Conservation (phyloP, 2,329 filamentous ascomycete genomes). For the Claviceps arundinis region DNA sequence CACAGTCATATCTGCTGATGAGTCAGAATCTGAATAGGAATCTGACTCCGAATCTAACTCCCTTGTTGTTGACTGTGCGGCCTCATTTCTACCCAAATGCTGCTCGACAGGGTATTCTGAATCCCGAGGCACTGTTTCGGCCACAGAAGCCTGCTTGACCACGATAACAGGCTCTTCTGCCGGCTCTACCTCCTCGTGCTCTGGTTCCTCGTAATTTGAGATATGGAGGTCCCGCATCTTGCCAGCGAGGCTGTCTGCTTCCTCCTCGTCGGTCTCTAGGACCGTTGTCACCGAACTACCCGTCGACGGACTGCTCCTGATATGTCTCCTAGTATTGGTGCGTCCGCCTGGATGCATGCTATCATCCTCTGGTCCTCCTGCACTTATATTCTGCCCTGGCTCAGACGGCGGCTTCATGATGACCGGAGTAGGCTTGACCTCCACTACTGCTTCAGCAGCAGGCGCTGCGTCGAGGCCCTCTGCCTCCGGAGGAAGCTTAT, state of each 20-base stretch:
- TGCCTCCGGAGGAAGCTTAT: constrained; percentile 86
- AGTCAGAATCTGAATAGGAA: too few species aligned
- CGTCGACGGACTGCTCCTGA: constrained; percentile 65
- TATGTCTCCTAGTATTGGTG: constrained; percentile 71
- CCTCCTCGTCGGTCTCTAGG: constrained; percentile 70
- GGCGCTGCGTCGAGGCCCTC: constrained; percentile 57
- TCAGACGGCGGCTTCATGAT: constrained; percentile 23
- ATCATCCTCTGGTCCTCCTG: constrained; percentile 28
- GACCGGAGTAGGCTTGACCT: constrained; percentile 20
- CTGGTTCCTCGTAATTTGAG: constrained; percentile 31
- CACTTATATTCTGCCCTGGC: constrained; percentile 13
- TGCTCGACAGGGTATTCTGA: constrained; percentile 2
- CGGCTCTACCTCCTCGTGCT: constrained; percentile 30
- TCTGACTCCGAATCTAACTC: neutral
- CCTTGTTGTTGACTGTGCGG: neutral
- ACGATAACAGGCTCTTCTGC: constrained; percentile 29
- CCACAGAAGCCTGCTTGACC: constrained; percentile 21
- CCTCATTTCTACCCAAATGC: neutral
- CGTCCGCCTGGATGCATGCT: constrained; percentile 39
- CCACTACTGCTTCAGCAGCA: constrained; percentile 28
- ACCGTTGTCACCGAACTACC: constrained; percentile 71
- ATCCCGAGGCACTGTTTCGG: constrained; percentile 5
- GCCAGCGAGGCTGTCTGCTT: constrained; percentile 32
- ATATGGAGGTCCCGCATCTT: constrained; percentile 35
- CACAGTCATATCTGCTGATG: constrained; percentile 4